Evolutionary conservation across 2,329 filamentous ascomycete species (phyloP).

Genomic region (Penicillium freii): DNA sequence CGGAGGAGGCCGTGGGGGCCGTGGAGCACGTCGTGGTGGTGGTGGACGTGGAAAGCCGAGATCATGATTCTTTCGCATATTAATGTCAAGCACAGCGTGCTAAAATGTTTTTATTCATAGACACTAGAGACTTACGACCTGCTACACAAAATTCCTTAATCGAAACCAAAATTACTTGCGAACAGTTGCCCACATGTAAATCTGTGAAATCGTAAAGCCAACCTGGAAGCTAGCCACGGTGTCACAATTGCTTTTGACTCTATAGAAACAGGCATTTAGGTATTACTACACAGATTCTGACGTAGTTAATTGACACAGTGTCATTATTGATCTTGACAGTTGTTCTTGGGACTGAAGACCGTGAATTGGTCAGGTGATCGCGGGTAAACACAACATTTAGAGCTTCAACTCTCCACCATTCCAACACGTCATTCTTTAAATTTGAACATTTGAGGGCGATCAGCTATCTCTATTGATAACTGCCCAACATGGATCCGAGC

Average conservation of each 20-base stretch:
- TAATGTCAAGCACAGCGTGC: slow-evolving; percentile 1
- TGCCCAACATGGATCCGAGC: slow-evolving; percentile 45
- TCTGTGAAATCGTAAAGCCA: not conserved
- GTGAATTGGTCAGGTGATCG: slow-evolving; percentile 8
- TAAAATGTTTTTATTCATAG: not conserved
- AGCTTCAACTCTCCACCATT: slow-evolving; percentile 2
- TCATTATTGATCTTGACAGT: slow-evolving; percentile 10
- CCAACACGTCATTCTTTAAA: slow-evolving; percentile 1
- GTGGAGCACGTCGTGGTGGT: slow-evolving; percentile 16
- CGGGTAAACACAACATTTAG: not conserved
- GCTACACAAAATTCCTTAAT: slow-evolving; percentile 5
- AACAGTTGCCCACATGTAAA: not conserved
- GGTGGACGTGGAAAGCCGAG: slow-evolving; percentile 12
- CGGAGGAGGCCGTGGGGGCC: slow-evolving; percentile 19
- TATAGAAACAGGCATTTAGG: not conserved
- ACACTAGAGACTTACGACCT: slow-evolving; percentile 6
- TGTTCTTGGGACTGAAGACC: not conserved
- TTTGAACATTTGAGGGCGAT: not conserved
- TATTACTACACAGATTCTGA: not conserved
- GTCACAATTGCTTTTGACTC: not conserved
- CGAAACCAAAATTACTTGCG: not conserved
- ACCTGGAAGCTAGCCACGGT: not conserved
- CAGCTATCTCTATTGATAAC: not conserved
- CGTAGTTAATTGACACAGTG: slow-evolving; percentile 6
- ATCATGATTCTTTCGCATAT: slow-evolving; percentile 3